Evolutionary conservation across 2,329 filamentous ascomycete species (phyloP).

Genomic region (Cryoendolithus antarcticus): DNA sequence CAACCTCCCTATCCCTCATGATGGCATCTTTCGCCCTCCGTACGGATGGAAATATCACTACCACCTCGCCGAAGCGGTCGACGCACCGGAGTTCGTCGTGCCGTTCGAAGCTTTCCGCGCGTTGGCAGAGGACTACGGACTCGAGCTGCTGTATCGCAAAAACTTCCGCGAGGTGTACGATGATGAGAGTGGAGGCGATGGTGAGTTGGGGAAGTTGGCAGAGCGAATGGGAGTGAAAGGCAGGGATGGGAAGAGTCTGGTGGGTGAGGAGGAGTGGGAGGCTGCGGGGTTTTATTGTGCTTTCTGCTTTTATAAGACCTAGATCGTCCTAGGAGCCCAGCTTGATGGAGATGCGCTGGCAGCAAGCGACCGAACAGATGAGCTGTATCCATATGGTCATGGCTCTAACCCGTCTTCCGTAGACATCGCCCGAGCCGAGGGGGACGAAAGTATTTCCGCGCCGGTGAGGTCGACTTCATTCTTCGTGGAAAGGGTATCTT

Average conservation of each 20-base stretch:
- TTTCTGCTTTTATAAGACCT: conserved; percentile 83
- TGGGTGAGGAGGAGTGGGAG: conserved; percentile 81
- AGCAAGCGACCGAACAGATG: too few relatives aligned
- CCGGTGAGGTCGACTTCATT: too few relatives aligned
- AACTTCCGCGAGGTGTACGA: conserved; percentile 86
- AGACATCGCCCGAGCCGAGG: too few relatives aligned
- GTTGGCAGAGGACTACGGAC: conserved; percentile 88
- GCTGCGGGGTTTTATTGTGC: conserved; percentile 82
- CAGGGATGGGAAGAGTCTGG: conserved; percentile 45
- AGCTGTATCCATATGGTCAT: too few relatives aligned
- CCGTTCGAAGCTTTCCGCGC: conserved; percentile 97
- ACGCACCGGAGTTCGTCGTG: conserved; percentile 94
- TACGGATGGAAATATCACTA: conserved; percentile 98
- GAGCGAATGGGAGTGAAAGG: conserved; percentile 88
- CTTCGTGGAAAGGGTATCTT: too few relatives aligned
- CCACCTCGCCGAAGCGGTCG: conserved; percentile 89
- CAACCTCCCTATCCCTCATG: conserved; percentile 49
- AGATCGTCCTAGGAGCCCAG: too few relatives aligned
- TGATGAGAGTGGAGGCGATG: conserved; percentile 68
- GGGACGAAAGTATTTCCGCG: too few relatives aligned
- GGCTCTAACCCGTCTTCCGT: too few relatives aligned
- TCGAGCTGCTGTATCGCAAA: conserved; percentile 89
- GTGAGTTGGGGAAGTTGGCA: conserved; percentile 66
- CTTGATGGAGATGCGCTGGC: too few relatives aligned
- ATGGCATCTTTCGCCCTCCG: conserved; percentile 85